Evolutionary conservation across 2,329 filamentous ascomycete genomes (phyloP).

Genomic region (Polytolypa hystricis): DNA sequence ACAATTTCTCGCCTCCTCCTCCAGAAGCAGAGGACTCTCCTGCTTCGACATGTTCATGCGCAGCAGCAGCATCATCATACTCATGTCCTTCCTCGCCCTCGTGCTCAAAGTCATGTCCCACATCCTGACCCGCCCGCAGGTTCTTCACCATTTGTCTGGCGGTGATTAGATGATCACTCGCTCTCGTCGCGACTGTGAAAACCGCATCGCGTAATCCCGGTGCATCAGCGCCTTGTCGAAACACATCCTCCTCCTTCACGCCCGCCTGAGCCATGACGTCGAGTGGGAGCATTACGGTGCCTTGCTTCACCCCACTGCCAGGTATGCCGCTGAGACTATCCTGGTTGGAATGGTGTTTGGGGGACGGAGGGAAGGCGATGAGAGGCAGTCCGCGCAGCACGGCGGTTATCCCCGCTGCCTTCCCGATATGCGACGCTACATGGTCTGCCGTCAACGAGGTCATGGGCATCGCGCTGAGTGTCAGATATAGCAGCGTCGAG

Average conservation of each 20-base stretch:
- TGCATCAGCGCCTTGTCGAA: conserved; percentile 67
- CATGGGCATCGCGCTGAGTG: conserved; percentile 66
- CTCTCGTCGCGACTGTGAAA: conserved; percentile 82
- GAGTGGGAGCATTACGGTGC: conserved; percentile 67
- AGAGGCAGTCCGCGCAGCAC: conserved; percentile 79
- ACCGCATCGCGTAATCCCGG: conserved; percentile 77
- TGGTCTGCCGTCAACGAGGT: conserved; percentile 80
- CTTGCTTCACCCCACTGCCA: conserved; percentile 38
- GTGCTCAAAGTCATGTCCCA: conserved; percentile 84
- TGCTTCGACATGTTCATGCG: no score
- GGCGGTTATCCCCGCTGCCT: conserved; percentile 78
- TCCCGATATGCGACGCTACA: conserved; percentile 87
- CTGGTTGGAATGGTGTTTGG: conserved; percentile 45
- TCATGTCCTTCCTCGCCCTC: conserved; percentile 60
- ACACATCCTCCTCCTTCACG: conserved; percentile 80
- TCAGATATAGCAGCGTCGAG: conserved; percentile 81
- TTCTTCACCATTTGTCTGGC: conserved; percentile 83
- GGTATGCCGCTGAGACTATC: conserved; percentile 29
- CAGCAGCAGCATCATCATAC: conserved; percentile 33
- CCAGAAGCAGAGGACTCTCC: conserved; percentile 19
- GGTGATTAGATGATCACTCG: conserved; percentile 91
- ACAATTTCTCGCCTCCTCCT: conserved; percentile 26
- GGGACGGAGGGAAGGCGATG: conserved; percentile 64
- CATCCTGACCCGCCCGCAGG: conserved; percentile 58
- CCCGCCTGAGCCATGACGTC: conserved; percentile 78